Evolutionary conservation across 148 eudicot genomes (phyloP), one percentile per base, ranked within the genome.

Genomic region (Amaranthus cruentus): DNA sequence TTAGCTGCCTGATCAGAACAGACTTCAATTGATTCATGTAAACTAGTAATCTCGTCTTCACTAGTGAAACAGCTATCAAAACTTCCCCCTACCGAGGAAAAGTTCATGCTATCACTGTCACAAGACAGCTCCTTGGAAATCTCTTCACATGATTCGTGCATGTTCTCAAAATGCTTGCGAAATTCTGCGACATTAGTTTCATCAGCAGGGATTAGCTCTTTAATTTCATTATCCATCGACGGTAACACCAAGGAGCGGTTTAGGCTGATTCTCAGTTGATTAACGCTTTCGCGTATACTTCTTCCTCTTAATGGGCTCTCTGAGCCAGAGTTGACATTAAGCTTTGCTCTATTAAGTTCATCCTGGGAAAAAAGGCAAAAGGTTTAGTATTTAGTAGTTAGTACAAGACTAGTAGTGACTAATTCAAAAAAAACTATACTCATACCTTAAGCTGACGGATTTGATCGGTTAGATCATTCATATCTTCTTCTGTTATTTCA

Each of bases 401-500:
- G 38, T 28, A 28, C 38, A 28, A 28, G 38, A 28, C 38, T 28
- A 28, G 66, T 0, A 2, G 6, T 44, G 62, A 65, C 4, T 55
- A 28, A n/a, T 6, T 18, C n/a, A 50, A 15, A 13, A 44, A 15
- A 28, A 38, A 43, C 53, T 53, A 11, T 69, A 28, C 38, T 28
- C 38, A 38, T 87, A 95, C 99, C 97, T 95, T 95, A 68, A 95
- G 82, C 76, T 88, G 96, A 14, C 97, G 88, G 56, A 96, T 96
- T 75, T 86, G 96, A 79, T 92, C 91, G 18, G 92, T 90, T 10
- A 96, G 88, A 78, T 83, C 96, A 88, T 91, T 86, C 73, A 92
- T 95, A 83, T 96, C 92, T 79, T 96, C 99, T 81, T 96, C 98
- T 13, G 96, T 84, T 70, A 96, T 88, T 84, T 91, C 96, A 70